phyloP scores from a whole-genome alignment of 139 green algal species.

The Auxenochlorella protothecoides region DNA sequence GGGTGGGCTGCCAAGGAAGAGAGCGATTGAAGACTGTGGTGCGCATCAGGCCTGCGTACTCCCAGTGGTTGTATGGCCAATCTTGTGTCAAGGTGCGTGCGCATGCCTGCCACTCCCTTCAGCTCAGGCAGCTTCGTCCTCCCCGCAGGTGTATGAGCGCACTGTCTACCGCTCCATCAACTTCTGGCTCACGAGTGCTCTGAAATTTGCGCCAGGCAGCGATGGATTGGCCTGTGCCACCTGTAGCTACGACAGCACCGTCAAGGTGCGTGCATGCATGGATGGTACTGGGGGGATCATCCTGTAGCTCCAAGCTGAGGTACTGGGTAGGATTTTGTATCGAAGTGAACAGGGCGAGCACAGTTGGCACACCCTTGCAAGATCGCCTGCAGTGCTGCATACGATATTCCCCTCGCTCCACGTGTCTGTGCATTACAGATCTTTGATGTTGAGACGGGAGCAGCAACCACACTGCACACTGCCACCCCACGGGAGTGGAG shows the following conservation, averaged over 20 bases:
- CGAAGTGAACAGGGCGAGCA: background rate
- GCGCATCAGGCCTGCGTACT: background rate
- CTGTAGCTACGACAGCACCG: conserved; percentile 53
- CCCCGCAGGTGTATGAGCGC: conserved; percentile 57
- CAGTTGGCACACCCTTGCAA: background rate
- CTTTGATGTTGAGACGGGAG: conserved; percentile 62
- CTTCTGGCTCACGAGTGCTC: conserved; percentile 46
- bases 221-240: conserved; percentile 23
- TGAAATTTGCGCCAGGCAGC: conserved; percentile 36
- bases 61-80: background rate
- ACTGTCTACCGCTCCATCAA: conserved; percentile 57
- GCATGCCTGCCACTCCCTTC: background rate
- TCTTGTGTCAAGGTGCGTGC: background rate
- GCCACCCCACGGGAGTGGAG: conserved; percentile 52
- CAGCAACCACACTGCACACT: conserved; percentile 32
- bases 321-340: no score
- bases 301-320: background rate
- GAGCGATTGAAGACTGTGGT: background rate
- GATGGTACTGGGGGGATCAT: background rate
- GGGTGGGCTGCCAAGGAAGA: background rate
- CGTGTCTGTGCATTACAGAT: conserved; percentile 8
- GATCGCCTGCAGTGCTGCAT: background rate
- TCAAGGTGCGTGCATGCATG: conserved; percentile 26
- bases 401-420: background rate
- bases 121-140: background rate